Evolutionary conservation across 1,284 basidiomycete genomes (phyloP).

Genomic region (Vanrija sp.): DNA sequence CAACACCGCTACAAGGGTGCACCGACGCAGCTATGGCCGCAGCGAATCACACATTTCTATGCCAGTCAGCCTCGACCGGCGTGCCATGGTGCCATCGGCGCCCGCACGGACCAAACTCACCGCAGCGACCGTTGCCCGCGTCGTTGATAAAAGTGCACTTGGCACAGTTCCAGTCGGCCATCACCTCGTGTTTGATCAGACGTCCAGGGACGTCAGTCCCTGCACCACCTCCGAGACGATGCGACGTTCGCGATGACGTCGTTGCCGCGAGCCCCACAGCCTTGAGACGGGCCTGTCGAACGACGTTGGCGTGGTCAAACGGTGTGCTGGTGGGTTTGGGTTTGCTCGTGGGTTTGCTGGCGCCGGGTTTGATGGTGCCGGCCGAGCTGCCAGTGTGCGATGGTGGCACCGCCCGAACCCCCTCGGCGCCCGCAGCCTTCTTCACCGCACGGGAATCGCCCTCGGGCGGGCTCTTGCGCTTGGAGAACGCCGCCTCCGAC

Average conservation of each 20-base stretch:
- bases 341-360: too few relatives aligned
- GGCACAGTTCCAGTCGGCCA: conserved; percentile 18
- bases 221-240: too few relatives aligned
- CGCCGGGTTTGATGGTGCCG: too few relatives aligned
- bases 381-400: not conserved
- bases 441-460: not conserved
- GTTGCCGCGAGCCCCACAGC: conserved; percentile 20
- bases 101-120: conserved; percentile 21
- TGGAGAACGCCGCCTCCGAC: not conserved
- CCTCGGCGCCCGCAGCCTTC: not conserved
- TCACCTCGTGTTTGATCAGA: conserved; percentile 3
- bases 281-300: conserved; percentile 22
- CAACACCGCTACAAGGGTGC: not conserved
- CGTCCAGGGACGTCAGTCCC: not conserved
- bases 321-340: not conserved
- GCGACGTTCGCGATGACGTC: conserved; percentile 2
- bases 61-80: not conserved
- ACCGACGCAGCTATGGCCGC: not conserved
- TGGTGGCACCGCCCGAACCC: not conserved
- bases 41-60: conserved; percentile 1
- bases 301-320: not conserved
- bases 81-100: too few relatives aligned
- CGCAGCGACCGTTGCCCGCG: conserved; percentile 30
- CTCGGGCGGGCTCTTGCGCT: not conserved
- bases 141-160: conserved; percentile 36